Evolutionary conservation across 345 rosid species (phyloP).

Genomic region (Gossypium longicalyx): DNA sequence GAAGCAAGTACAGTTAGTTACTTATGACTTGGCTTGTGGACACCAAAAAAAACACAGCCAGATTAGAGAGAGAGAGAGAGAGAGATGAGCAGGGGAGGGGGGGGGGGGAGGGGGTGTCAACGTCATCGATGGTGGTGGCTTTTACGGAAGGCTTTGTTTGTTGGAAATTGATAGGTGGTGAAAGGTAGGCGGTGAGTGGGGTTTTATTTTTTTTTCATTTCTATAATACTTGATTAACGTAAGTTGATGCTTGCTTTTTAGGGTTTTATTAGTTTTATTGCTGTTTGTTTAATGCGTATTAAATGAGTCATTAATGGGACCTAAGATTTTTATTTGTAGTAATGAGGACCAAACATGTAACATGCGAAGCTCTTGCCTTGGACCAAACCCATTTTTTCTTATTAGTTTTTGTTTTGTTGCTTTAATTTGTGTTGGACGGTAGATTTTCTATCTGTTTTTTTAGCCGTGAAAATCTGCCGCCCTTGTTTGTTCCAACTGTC

Average conservation of each 20-base stretch:
- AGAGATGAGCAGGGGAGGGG: neutral
- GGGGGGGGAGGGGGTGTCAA: conserved; percentile 18
- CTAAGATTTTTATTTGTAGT: neutral
- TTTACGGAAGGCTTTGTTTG: conserved; percentile 27
- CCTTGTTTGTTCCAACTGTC: conserved; percentile 8
- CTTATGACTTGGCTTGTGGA: conserved; percentile 20
- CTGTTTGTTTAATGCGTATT: neutral
- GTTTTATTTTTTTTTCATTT: neutral
- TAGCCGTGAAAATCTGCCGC: neutral
- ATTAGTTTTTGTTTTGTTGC: neutral
- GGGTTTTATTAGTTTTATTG: neutral
- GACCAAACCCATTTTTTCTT: neutral
- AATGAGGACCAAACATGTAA: conserved; percentile 1
- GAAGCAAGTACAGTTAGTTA: conserved; percentile 9
- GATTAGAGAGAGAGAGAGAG: neutral
- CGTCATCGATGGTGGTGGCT: conserved; percentile 34
- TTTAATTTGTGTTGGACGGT: conserved; percentile 13
- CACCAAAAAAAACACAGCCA: conserved; percentile 20
- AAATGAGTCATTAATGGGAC: neutral
- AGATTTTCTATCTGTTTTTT: conserved; percentile 10
- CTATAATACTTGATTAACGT: neutral
- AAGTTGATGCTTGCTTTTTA: neutral
- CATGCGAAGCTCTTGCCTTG: neutral
- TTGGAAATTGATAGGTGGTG: conserved; percentile 29
- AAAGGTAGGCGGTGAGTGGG: conserved; percentile 35